Conservation (phyloP, 2,329 filamentous ascomycete species). For the Corniculantispora saksenae region DNA sequence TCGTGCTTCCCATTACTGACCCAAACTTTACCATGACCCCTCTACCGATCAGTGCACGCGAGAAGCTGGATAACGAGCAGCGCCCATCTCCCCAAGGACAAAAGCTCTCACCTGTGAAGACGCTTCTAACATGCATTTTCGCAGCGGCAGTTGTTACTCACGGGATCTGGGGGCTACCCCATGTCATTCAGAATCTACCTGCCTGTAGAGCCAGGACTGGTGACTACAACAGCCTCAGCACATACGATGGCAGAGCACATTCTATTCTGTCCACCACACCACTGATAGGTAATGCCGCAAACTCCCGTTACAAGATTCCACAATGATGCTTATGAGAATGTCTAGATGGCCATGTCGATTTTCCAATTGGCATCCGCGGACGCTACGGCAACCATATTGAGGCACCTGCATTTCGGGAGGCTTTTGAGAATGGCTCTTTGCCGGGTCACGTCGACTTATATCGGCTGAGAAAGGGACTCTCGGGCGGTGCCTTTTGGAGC, state of each 20-base stretch:
- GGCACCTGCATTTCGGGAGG: conserved; percentile 67
- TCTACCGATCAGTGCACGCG: conserved; percentile 7
- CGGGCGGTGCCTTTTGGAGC: conserved; percentile 92
- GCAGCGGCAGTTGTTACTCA: neutral
- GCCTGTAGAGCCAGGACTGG: too few relatives aligned
- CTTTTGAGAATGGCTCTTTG: conserved; percentile 72
- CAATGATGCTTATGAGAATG: neutral
- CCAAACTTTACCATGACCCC: conserved; percentile 1
- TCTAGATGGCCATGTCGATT: conserved; percentile 85
- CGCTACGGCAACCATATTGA: conserved; percentile 78
- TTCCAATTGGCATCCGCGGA: conserved; percentile 71
- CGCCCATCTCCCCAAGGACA: neutral
- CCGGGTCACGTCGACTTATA: conserved; percentile 75
- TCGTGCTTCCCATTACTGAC: neutral
- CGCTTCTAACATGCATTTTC: neutral
- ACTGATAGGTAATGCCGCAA: neutral
- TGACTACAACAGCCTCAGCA: neutral
- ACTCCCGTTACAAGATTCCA: neutral
- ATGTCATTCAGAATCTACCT: neutral
- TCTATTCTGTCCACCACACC: conserved; percentile 12
- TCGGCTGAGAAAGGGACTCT: conserved; percentile 67
- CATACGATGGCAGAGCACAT: neutral
- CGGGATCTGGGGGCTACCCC: neutral
- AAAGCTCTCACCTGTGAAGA: neutral
- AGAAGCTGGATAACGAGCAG: neutral